phyloP scores from a whole-genome alignment of 257 asterid genomes.

The Nyctanthes arbortristis region DNA sequence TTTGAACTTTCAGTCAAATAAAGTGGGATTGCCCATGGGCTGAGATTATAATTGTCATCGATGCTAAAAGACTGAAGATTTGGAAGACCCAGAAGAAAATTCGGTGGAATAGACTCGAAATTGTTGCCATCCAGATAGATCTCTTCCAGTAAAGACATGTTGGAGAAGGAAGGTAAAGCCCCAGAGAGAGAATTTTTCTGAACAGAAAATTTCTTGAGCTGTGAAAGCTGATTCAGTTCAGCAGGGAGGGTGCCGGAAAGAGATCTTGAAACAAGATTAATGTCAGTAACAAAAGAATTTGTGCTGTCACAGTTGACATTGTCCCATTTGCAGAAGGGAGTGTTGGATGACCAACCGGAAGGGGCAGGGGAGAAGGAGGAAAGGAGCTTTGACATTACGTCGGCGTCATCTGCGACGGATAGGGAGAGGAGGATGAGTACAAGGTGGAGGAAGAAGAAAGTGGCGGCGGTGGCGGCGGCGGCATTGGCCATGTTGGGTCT shows the following conservation, averaged over 20 bases:
- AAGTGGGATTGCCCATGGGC: slow-evolving; percentile 64
- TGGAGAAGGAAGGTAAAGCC: slow-evolving; percentile 64
- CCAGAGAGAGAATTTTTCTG: slow-evolving; percentile 70
- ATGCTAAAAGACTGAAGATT: slow-evolving; percentile 53
- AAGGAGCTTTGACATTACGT: no score
- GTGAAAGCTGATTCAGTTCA: slow-evolving; percentile 57
- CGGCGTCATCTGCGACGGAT: slow-evolving; percentile 70
- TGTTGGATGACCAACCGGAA: slow-evolving; percentile 57
- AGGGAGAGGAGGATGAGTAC: slow-evolving; percentile 29
- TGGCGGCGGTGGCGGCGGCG: slow-evolving; percentile 24
- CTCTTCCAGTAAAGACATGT: slow-evolving; percentile 50
- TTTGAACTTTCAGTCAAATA: slow-evolving; percentile 49
- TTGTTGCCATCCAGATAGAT: no score
- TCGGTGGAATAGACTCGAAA: slow-evolving; percentile 46
- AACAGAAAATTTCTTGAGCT: slow-evolving; percentile 50
- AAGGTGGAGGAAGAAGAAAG: slow-evolving; percentile 30
- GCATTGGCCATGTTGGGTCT: no score
- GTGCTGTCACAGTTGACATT: slow-evolving; percentile 58
- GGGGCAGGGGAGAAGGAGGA: slow-evolving; percentile 68
- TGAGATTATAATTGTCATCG: slow-evolving; percentile 40
- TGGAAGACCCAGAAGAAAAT: slow-evolving; percentile 59
- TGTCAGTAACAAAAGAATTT: slow-evolving; percentile 42
- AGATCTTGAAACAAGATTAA: slow-evolving; percentile 50
- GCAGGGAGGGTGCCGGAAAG: slow-evolving; percentile 68
- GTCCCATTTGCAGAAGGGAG: slow-evolving; percentile 63